Evolutionary conservation across 176 grass and related monocot species (phyloP).

Genomic region (Triticum urartu): DNA sequence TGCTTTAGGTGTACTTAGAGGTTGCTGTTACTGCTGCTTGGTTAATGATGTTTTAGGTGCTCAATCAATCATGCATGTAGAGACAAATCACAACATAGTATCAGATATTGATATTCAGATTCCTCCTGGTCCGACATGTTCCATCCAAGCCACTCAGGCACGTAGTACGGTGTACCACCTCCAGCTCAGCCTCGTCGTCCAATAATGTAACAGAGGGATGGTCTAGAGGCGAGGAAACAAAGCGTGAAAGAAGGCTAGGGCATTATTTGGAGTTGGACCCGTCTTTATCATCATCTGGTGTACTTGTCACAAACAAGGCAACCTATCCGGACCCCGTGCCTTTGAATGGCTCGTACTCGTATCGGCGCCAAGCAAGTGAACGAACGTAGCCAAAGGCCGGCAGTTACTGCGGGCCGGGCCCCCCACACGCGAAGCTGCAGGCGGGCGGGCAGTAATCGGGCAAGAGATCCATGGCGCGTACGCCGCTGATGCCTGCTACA

Average conservation of each 20-base stretch:
- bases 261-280: neutral
- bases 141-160: neutral
- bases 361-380: neutral
- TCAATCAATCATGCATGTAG: too few relatives aligned
- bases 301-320: slow-evolving; percentile 19
- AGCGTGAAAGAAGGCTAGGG: neutral
- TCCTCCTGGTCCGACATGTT: slow-evolving; percentile 33
- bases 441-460: neutral
- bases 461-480: neutral
- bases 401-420: neutral
- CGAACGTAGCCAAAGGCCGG: neutral
- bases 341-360: neutral
- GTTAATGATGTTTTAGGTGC: neutral
- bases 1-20: neutral
- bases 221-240: neutral
- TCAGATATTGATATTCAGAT: slow-evolving; percentile 6
- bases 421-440: neutral
- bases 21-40: neutral
- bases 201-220: neutral
- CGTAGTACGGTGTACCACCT: neutral
- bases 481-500: slow-evolving; percentile 34
- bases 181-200: neutral
- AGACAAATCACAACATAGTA: neutral
- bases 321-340: neutral
- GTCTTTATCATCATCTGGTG: slow-evolving; percentile 27